These are phyloP conservation scores for Madurella fahalii DNA, from an alignment of 2,329 filamentous ascomycete species.

Conservation along the genomic window DNA sequence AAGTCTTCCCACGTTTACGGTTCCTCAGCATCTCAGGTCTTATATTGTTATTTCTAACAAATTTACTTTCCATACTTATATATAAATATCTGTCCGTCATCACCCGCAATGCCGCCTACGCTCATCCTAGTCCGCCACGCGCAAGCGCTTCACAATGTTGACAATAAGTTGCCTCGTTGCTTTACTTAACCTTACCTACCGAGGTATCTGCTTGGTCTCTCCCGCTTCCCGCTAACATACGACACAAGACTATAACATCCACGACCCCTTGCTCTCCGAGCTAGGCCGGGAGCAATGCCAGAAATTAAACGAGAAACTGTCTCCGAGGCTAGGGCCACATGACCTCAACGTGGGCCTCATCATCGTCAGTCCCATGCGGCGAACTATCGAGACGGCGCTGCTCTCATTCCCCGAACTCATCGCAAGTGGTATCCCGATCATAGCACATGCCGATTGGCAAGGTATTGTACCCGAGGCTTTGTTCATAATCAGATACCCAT, in stretches of 20 bases:
- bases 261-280: slow-evolving; percentile 49
- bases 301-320: slow-evolving; percentile 40
- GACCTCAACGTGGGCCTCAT: slow-evolving; percentile 49
- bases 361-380: slow-evolving; percentile 60
- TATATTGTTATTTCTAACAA: too few species aligned
- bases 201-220: too few species aligned
- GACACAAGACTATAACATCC: slow-evolving; percentile 44
- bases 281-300: slow-evolving; percentile 48
- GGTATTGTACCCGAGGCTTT: slow-evolving; percentile 34
- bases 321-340: slow-evolving; percentile 35
- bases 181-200: not conserved
- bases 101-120: slow-evolving; percentile 47
- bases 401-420: slow-evolving; percentile 56
- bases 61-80: not conserved
- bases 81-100: slow-evolving; percentile 35
- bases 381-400: slow-evolving; percentile 61
- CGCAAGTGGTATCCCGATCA: slow-evolving; percentile 48
- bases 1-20: too few species aligned
- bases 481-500: not conserved
- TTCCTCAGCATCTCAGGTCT: too few species aligned
- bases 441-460: slow-evolving; percentile 62
- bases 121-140: slow-evolving; percentile 87
- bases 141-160: slow-evolving; percentile 58
- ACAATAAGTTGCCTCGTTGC: slow-evolving; percentile 40
- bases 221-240: slow-evolving; percentile 23